These are phyloP conservation scores for Chalara sp. DNA, from an alignment of 2,329 filamentous ascomycete species.

Conservation along the genomic window DNA sequence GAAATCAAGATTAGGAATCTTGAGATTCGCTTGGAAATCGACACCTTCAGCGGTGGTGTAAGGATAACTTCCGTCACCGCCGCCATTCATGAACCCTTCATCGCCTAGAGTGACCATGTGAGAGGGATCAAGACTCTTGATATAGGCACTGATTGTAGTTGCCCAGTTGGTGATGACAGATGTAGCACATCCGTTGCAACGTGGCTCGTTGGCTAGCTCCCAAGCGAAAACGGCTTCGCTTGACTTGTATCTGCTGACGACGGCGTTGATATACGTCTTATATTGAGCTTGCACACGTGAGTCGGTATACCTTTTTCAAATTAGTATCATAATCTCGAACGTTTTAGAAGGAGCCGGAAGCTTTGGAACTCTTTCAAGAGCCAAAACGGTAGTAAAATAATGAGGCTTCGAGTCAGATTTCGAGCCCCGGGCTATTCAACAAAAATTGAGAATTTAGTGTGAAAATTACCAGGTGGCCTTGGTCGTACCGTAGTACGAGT, in stretches of 20 bases:
- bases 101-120: conserved; percentile 60
- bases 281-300: conserved; percentile 47
- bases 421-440: no score
- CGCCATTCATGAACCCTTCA: conserved; percentile 48
- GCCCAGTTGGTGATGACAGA: conserved; percentile 56
- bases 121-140: conserved; percentile 53
- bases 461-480: conserved; percentile 37
- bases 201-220: conserved; percentile 62
- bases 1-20: conserved; percentile 42
- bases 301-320: conserved; percentile 38
- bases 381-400: no score
- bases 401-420: no score
- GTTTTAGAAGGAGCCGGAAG: no score
- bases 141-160: conserved; percentile 46
- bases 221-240: conserved; percentile 58
- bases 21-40: conserved; percentile 41
- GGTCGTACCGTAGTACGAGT: conserved; percentile 44
- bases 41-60: conserved; percentile 34
- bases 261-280: conserved; percentile 47
- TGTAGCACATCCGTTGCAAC: conserved; percentile 53
- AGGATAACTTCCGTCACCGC: conserved; percentile 35
- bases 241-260: conserved; percentile 52
- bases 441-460: no score
- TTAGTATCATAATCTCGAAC: no score
- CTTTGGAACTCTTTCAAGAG: no score